phyloP scores from a whole-genome alignment of 2,329 filamentous ascomycete species.

The Periconia digitata region DNA sequence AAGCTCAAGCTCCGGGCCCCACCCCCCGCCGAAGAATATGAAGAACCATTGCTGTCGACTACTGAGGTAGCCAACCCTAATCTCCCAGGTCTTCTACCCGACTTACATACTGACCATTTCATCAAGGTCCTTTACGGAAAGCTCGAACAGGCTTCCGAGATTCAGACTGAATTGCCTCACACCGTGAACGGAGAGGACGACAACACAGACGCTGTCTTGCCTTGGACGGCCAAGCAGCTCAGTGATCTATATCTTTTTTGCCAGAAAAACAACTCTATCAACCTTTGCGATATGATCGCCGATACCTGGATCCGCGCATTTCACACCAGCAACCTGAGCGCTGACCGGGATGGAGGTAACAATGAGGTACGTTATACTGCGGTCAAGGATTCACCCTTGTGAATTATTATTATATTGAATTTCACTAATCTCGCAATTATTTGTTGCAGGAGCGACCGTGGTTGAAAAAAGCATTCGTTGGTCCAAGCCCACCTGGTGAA shows the following conservation, averaged over 20 bases:
- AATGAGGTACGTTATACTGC: too few species aligned
- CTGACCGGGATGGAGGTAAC: neutral
- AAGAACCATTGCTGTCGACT: neutral
- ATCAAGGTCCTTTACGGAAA: constrained; percentile 5
- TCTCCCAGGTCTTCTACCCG: too few species aligned
- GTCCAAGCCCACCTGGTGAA: neutral
- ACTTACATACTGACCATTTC: neutral
- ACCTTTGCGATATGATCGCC: constrained; percentile 32
- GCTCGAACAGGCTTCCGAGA: constrained; percentile 2
- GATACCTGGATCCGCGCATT: constrained; percentile 40
- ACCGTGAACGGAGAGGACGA: neutral
- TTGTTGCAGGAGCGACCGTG: neutral
- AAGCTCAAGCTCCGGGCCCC: neutral
- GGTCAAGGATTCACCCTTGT: constrained; percentile 1
- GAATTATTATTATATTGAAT: too few species aligned
- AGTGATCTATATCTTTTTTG: constrained; percentile 28
- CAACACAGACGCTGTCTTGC: constrained; percentile 5
- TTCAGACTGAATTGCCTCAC: constrained; percentile 20
- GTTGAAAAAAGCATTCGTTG: neutral
- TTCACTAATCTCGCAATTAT: too few species aligned
- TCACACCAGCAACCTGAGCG: constrained; percentile 20
- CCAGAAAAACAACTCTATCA: constrained; percentile 14
- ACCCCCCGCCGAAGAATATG: neutral
- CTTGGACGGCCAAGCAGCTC: constrained; percentile 23
- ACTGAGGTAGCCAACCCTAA: neutral